phyloP scores from a whole-genome alignment of 2,329 filamentous ascomycete species.

The Graphilbum fragrans region DNA sequence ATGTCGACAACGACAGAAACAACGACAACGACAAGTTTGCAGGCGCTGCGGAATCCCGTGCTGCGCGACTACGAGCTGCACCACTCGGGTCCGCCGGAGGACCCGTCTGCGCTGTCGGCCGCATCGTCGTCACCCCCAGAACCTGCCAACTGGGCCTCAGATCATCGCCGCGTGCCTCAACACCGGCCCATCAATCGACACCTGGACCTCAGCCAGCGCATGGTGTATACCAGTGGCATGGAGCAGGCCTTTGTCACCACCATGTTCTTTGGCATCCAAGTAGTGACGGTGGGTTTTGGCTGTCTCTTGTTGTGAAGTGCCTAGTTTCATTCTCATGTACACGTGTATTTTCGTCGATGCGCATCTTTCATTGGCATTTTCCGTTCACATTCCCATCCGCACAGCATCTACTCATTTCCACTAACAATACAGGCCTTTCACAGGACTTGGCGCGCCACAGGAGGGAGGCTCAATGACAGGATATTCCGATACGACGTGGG shows the following conservation, averaged over 20 bases:
- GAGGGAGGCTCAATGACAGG: constrained; percentile 33
- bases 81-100: background rate
- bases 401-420: background rate
- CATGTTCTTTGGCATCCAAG: constrained; percentile 14
- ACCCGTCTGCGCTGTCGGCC: background rate
- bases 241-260: constrained; percentile 12
- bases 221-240: constrained; percentile 8
- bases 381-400: too few relatives aligned
- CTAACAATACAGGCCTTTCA: constrained; percentile 19
- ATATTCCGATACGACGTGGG: constrained; percentile 39
- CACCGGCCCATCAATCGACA: constrained; percentile 12
- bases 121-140: constrained; percentile 10
- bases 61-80: constrained; percentile 18
- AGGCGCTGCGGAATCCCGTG: background rate
- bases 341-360: background rate
- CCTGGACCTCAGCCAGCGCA: constrained; percentile 10
- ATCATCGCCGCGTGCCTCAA: constrained; percentile 13
- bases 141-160: constrained; percentile 11
- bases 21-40: background rate
- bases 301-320: background rate
- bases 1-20: too few relatives aligned
- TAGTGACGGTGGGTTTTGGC: constrained; percentile 7
- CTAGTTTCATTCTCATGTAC: too few relatives aligned
- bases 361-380: too few relatives aligned
- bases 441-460: constrained; percentile 35